Base-by-base conservation (phyloP, 208 protist species). In the Chromosphaera perkinsii region DNA sequence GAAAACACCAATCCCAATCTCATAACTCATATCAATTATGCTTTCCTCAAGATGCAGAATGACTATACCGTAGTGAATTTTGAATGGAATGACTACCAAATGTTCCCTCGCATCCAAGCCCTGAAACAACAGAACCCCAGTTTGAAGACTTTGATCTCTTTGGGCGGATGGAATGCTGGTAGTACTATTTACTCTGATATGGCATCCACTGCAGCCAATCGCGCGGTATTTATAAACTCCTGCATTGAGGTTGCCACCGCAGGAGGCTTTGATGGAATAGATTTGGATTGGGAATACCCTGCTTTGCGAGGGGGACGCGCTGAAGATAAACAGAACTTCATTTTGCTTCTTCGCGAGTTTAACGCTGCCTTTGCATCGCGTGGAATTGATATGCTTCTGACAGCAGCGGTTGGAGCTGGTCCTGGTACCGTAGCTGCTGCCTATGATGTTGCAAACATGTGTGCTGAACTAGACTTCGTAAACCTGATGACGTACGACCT, bases 401-500 rank as follows among this genome's bases (percentile, higher is more conserved):
- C 55, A 9, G 55, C 40, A 31, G 55, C 55, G 10, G 55, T 61
- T 7, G 12, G 7, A 12, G 55, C 55, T 9, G 27, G 17, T 17
- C 7, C 9, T 22, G 5, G 17, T 17, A 61, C 26, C 12, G 55
- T 42, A 5, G 27, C 17, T 9, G 29, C 27, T 12, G 26, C 9
- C 55, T 61, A 61, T 17, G 12, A 61, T 17, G 36, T 61, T 10
- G 24, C 7, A 32, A 12, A 47, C 9, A 17, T 61, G 27, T 22
- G 36, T 12, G 14, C 27, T 27, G 47, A 32, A 22, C 22, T 66
- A 2, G 56, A 62, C n/a, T 62, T 10, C 14, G 29, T 62, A 7
- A 14, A 14, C 2, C 56, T 62, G 40, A 42, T 62, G 31, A 36
- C 56, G 20, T 62, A 62, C 56, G 56, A 62, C n/a, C n/a, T n/a